phyloP scores from a whole-genome alignment of 139 green algal species.

The Bryopsis sp. region DNA sequence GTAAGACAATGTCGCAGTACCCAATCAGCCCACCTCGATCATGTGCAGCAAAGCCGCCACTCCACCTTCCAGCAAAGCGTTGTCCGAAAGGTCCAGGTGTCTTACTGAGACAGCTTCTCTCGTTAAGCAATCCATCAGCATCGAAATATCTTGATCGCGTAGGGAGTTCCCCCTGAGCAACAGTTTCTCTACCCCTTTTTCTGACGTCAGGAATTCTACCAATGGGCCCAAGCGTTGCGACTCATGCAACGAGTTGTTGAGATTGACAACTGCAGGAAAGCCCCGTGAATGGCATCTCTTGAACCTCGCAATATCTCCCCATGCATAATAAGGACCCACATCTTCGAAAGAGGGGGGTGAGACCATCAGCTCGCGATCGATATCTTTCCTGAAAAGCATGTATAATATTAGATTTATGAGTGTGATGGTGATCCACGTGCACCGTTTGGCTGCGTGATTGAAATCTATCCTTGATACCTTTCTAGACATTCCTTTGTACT shows the following conservation, averaged over 20 bases:
- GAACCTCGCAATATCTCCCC: background rate
- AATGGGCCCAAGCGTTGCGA: background rate
- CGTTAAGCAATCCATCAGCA: background rate
- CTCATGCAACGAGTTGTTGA: background rate
- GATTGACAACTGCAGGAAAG: background rate
- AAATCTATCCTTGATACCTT: no score
- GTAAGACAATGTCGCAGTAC: no score
- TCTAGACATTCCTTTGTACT: no score
- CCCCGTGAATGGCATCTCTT: background rate
- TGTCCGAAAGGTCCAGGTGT: background rate
- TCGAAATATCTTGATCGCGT: background rate
- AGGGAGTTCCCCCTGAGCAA: background rate
- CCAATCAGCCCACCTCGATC: no score
- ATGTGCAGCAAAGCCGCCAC: no score
- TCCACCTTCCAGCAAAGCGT: background rate
- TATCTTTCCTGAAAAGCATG: no score
- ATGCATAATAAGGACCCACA: background rate
- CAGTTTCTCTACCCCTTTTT: background rate
- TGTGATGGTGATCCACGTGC: no score
- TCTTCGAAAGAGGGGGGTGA: no score
- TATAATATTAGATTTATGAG: no score
- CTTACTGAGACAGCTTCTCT: background rate
- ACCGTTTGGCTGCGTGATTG: no score
- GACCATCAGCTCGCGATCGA: no score
- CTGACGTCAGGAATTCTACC: slow-evolving; percentile 1